These are phyloP conservation scores for Paxillus involutus DNA, from an alignment of 768 basidiomycete species.

Conservation along the genomic window DNA sequence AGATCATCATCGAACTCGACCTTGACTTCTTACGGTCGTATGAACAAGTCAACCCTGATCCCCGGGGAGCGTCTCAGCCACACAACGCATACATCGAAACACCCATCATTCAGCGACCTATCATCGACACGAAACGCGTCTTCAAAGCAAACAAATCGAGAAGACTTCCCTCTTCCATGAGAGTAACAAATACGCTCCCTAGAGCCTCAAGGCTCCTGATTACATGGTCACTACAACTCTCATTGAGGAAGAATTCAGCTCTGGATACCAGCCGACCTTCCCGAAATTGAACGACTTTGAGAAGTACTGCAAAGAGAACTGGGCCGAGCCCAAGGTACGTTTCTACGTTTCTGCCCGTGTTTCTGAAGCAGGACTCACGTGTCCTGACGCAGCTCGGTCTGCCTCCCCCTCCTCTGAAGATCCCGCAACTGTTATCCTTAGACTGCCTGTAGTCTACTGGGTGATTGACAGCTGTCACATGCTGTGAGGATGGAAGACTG, in stretches of 20 bases:
- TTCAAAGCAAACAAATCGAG: background rate
- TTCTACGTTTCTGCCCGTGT: background rate
- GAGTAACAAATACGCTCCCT: slow-evolving; percentile 1
- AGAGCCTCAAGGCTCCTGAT: background rate
- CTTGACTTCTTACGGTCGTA: background rate
- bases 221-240: background rate
- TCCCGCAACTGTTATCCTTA: background rate
- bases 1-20: slow-evolving; percentile 1
- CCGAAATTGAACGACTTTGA: slow-evolving; percentile 1
- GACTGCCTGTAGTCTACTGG: background rate
- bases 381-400: background rate
- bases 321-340: background rate
- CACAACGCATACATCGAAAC: slow-evolving; percentile 4
- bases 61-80: slow-evolving; percentile 3
- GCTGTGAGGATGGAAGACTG: background rate
- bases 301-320: background rate
- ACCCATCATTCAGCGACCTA: background rate
- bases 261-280: background rate
- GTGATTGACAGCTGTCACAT: background rate
- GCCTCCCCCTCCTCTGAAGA: background rate
- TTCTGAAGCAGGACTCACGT: background rate
- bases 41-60: background rate
- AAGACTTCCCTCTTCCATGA: background rate
- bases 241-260: background rate
- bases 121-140: slow-evolving; percentile 3